Percentiles rank a stretch among this genome's conserved stretches.
Conservation (phyloP, 176 grass and related monocot species). For the Elymus sibiricus region DNA sequence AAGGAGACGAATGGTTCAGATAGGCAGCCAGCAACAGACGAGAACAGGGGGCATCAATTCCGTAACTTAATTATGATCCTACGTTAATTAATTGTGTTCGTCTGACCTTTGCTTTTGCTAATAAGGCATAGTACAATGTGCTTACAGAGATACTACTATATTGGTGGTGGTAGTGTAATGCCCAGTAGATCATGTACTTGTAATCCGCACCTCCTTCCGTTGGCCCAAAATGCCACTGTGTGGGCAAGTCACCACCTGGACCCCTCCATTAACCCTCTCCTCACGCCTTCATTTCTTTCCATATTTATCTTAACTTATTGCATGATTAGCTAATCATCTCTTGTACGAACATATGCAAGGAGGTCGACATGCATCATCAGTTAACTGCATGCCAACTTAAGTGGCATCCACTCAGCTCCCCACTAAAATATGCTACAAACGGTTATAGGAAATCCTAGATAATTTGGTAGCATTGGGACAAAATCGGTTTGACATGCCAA, state of each 20-base stretch:
- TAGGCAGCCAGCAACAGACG: too few relatives aligned
- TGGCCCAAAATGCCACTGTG: constrained; percentile 13
- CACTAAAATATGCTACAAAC: background rate
- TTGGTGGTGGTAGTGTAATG: too few relatives aligned
- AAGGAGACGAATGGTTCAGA: too few relatives aligned
- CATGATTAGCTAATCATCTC: constrained; percentile 14
- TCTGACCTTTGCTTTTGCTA: too few relatives aligned
- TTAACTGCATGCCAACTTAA: constrained; percentile 29
- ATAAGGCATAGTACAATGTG: too few relatives aligned
- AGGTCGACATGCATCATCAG: constrained; percentile 3
- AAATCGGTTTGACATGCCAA: too few relatives aligned
- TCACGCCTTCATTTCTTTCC: background rate
- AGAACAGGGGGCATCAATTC: too few relatives aligned
- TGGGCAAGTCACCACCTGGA: constrained; percentile 16
- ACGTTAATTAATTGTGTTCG: too few relatives aligned
- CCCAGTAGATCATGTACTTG: background rate
- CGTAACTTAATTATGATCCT: too few relatives aligned
- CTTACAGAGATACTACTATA: too few relatives aligned
- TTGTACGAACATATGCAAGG: constrained; percentile 8
- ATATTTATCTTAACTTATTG: background rate
- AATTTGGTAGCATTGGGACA: too few relatives aligned
- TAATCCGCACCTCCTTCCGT: background rate
- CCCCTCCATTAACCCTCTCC: background rate
- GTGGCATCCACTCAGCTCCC: constrained; percentile 36
- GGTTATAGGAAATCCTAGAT: background rate